Evolutionary conservation across 495 filamentous ascomycete genomes (phyloP).

Genomic region (Lindgomyces ingoldianus): DNA sequence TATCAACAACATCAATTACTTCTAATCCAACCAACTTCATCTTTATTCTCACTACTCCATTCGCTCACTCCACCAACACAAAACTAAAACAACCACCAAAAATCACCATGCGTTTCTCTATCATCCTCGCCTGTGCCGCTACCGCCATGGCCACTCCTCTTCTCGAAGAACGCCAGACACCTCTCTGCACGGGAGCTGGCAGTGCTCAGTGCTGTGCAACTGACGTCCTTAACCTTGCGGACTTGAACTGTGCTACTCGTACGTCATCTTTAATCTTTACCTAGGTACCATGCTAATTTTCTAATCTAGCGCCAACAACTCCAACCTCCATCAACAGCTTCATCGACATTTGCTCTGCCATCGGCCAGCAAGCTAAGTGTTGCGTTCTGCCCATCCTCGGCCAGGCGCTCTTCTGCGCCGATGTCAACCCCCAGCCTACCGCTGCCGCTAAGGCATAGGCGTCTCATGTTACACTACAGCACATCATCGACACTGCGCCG

Average conservation of each 20-base stretch:
- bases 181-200: conserved; percentile 33
- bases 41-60: conserved; percentile 21
- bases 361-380: conserved; percentile 48
- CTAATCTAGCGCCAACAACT: conserved; percentile 17
- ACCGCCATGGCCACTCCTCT: conserved; percentile 41
- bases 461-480: too few relatives aligned
- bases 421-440: conserved; percentile 27
- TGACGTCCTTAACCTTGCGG: conserved; percentile 51
- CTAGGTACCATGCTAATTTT: conserved; percentile 3
- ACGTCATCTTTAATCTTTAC: conserved; percentile 31
- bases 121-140: conserved; percentile 45
- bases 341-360: conserved; percentile 40
- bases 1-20: conserved; percentile 25
- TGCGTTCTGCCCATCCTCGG: conserved; percentile 42
- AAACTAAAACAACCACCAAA: conserved; percentile 24
- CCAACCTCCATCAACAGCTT: conserved; percentile 36
- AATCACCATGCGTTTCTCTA: conserved; percentile 48
- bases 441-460: too few relatives aligned
- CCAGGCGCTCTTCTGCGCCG: conserved; percentile 36
- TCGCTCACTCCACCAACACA: not conserved
- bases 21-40: not conserved
- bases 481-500: too few relatives aligned
- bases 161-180: conserved; percentile 30
- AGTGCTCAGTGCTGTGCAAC: conserved; percentile 50
- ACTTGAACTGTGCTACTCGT: conserved; percentile 52